Percentiles rank a stretch among this genome's conserved stretches.
Conservation (phyloP, 2,329 filamentous ascomycete species). For the Leptographium radiaticola region DNA sequence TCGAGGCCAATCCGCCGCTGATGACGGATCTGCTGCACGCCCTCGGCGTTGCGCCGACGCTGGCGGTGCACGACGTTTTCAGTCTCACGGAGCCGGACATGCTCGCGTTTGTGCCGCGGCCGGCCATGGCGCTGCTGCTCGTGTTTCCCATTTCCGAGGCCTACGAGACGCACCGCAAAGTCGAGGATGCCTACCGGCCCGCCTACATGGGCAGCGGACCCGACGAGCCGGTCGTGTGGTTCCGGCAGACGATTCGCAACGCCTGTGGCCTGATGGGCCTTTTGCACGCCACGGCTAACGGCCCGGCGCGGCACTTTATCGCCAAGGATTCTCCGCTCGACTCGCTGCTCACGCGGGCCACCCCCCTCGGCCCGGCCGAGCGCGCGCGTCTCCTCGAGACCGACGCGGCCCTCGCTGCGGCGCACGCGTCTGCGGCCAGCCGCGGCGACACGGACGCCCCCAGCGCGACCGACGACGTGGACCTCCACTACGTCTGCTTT, state of each 20-base stretch:
- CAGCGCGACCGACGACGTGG: slow-evolving; percentile 64
- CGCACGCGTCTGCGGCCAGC: slow-evolving; percentile 65
- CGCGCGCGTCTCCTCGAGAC: slow-evolving; percentile 67
- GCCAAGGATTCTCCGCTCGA: slow-evolving; percentile 43
- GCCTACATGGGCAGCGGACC: slow-evolving; percentile 58
- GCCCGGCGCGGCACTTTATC: slow-evolving; percentile 51
- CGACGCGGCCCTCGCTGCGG: slow-evolving; percentile 59
- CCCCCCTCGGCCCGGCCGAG: slow-evolving; percentile 50
- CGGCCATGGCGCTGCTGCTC: slow-evolving; percentile 75
- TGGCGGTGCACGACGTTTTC: slow-evolving; percentile 84
- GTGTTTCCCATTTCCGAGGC: slow-evolving; percentile 74
- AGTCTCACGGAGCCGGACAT: slow-evolving; percentile 77
- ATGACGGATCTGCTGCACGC: slow-evolving; percentile 73
- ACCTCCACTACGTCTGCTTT: slow-evolving; percentile 93
- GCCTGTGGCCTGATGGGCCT: slow-evolving; percentile 86
- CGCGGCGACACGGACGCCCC: slow-evolving; percentile 71
- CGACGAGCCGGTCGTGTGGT: slow-evolving; percentile 75
- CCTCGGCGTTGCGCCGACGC: slow-evolving; percentile 65
- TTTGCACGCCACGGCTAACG: slow-evolving; percentile 72
- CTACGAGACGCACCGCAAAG: slow-evolving; percentile 64
- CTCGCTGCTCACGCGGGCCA: slow-evolving; percentile 54
- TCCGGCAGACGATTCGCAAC: slow-evolving; percentile 87
- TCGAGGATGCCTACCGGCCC: slow-evolving; percentile 53
- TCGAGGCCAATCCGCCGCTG: slow-evolving; percentile 71
- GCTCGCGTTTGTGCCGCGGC: slow-evolving; percentile 76